A percentile compares a stretch with the other conserved stretches of the same genome.
Conservation (phyloP, 75 land plant species). For the Ceratopteris richardii region DNA sequence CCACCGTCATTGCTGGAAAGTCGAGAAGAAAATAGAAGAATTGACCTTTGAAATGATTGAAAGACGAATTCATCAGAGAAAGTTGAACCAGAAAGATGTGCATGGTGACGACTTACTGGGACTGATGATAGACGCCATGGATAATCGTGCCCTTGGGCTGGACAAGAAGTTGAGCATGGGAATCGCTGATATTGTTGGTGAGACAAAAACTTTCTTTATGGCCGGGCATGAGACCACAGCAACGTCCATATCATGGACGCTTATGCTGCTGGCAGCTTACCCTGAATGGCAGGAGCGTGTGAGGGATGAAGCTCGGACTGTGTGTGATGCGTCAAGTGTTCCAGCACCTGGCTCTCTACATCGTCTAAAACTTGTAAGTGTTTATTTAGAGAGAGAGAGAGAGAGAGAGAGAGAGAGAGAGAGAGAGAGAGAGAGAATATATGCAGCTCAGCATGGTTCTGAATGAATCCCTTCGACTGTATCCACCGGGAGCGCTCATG, state of each 20-base stretch:
- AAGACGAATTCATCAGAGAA: background rate
- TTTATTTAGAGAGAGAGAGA: no score
- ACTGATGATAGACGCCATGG: slow-evolving; percentile 21
- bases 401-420: no score
- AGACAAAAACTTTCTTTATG: slow-evolving; percentile 46
- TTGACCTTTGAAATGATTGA: no score
- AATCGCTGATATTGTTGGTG: slow-evolving; percentile 26
- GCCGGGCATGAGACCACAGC: slow-evolving; percentile 50
- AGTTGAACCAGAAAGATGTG: background rate
- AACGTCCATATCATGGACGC: background rate
- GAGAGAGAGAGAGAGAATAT: no score
- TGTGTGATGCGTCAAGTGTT: background rate
- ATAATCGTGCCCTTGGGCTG: background rate
- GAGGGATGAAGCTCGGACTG: background rate
- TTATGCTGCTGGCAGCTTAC: slow-evolving; percentile 5
- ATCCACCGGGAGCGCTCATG: slow-evolving; percentile 32
- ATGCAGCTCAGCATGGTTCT: slow-evolving; percentile 44
- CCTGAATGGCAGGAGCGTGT: slow-evolving; percentile 5
- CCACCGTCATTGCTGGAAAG: no score
- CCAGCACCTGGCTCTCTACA: no score
- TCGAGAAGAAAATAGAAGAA: no score
- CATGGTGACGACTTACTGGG: slow-evolving; percentile 32
- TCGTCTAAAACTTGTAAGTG: background rate
- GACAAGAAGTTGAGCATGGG: background rate
- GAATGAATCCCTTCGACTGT: slow-evolving; percentile 41